Evolutionary conservation across 1,139 yeast genomes (phyloP).

Genomic region (Taiozyma sp.): DNA sequence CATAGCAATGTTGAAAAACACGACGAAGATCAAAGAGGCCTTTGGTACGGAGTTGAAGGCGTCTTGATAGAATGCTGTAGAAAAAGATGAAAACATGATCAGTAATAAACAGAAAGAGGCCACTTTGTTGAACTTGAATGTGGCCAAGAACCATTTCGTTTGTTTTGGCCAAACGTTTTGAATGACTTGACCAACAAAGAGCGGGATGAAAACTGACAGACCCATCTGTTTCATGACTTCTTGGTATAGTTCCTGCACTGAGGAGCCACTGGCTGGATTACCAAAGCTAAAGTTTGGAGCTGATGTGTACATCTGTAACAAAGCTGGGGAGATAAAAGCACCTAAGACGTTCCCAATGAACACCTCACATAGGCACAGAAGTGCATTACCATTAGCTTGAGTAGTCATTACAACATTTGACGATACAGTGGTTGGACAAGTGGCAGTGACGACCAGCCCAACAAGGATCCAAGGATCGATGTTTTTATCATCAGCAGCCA

Average conservation of each 20-base stretch:
- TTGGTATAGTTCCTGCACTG: conserved; percentile 54
- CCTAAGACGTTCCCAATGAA: conserved; percentile 80
- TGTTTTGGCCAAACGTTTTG: conserved; percentile 65
- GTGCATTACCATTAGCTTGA: conserved; percentile 73
- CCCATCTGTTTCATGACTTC: conserved; percentile 86
- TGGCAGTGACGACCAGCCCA: conserved; percentile 75
- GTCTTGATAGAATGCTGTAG: conserved; percentile 79
- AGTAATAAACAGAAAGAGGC: conserved; percentile 74
- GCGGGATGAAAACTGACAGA: conserved; percentile 73
- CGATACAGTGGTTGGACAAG: conserved; percentile 88
- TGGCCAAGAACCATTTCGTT: conserved; percentile 53
- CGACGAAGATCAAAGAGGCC: conserved; percentile 64
- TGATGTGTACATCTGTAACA: conserved; percentile 62
- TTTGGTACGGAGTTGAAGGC: conserved; percentile 72
- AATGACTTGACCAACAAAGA: conserved; percentile 80
- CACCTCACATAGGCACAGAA: conserved; percentile 77
- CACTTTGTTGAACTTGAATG: conserved; percentile 59
- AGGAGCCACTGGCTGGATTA: conserved; percentile 62
- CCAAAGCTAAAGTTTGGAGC: conserved; percentile 63
- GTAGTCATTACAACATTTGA: conserved; percentile 92
- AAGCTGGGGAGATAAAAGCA: conserved; percentile 81
- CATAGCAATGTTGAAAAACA: conserved; percentile 75
- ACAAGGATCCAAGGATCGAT: conserved; percentile 72
- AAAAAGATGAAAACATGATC: conserved; percentile 80
- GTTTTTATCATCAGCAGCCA: conserved; percentile 45